A percentile compares a stretch with the other conserved stretches of the same genome.
phyloP scores from a whole-genome alignment of 2,329 filamentous ascomycete species.

The Grosmannia clavigera region DNA sequence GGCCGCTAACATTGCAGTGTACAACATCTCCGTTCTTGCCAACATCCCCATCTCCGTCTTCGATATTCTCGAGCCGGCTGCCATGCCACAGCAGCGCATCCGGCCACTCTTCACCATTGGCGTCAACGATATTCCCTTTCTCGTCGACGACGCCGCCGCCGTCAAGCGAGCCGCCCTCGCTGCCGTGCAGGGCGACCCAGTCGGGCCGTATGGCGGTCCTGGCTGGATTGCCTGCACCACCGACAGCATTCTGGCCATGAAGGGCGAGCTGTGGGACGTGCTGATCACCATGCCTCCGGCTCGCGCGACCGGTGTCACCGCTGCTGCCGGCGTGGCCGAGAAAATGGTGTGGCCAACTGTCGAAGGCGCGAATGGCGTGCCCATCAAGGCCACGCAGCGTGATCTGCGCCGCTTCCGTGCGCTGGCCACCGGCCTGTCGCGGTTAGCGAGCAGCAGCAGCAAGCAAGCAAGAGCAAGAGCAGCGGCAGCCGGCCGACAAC shows the following conservation, averaged over 20 bases:
- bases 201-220: constrained; percentile 32
- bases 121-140: constrained; percentile 77
- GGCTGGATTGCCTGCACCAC: constrained; percentile 95
- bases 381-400: constrained; percentile 76
- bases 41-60: constrained; percentile 68
- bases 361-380: constrained; percentile 48
- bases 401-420: constrained; percentile 71
- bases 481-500: constrained; percentile 11
- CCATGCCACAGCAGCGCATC: constrained; percentile 49
- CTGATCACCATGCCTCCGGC: constrained; percentile 65
- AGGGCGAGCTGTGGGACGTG: constrained; percentile 78
- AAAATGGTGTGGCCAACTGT: constrained; percentile 65
- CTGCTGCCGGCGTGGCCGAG: constrained; percentile 34
- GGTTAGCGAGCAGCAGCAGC: constrained; percentile 19
- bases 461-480: constrained; percentile 13
- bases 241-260: constrained; percentile 81
- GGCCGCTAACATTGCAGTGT: constrained; percentile 44
- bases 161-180: constrained; percentile 21
- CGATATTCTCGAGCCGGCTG: constrained; percentile 51
- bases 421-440: constrained; percentile 50
- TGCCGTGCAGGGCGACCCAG: constrained; percentile 20
- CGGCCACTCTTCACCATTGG: constrained; percentile 86
- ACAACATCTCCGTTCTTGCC: constrained; percentile 84
- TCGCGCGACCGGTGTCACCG: not conserved
- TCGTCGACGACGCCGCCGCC: constrained; percentile 49